phyloP scores from a whole-genome alignment of 2,329 filamentous ascomycete genomes.

The Coccinonectria pachysandricola region DNA sequence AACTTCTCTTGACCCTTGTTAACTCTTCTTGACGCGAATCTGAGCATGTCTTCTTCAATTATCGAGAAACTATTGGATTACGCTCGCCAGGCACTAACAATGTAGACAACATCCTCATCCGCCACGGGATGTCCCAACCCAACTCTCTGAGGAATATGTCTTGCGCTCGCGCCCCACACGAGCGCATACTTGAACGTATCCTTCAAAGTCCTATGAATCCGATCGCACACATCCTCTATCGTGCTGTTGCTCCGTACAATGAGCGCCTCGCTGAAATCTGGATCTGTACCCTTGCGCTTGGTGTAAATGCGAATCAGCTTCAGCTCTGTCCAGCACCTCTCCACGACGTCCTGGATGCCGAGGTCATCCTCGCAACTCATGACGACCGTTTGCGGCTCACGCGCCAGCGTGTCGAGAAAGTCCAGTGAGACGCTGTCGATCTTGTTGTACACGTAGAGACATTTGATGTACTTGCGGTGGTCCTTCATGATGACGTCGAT shows the following conservation, averaged over 20 bases:
- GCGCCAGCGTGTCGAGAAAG: conserved; percentile 82
- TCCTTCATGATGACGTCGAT: conserved; percentile 99
- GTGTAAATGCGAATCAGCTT: conserved; percentile 88
- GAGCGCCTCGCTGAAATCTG: conserved; percentile 80
- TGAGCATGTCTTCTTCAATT: neutral
- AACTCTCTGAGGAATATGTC: conserved; percentile 88
- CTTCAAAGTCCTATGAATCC: conserved; percentile 87
- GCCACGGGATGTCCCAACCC: conserved; percentile 72
- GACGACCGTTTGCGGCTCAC: conserved; percentile 87
- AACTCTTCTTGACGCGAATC: conserved; percentile 2
- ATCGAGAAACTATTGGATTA: conserved; percentile 22
- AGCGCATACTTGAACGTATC: conserved; percentile 98
- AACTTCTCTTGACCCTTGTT: conserved; percentile 4
- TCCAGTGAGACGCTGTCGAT: conserved; percentile 92
- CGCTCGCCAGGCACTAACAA: conserved; percentile 54
- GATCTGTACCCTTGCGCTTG: conserved; percentile 87
- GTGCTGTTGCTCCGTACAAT: conserved; percentile 83
- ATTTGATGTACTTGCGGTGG: conserved; percentile 91
- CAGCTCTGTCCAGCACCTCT: conserved; percentile 90
- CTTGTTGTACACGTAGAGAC: conserved; percentile 99
- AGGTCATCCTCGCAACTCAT: conserved; percentile 97
- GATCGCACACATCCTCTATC: conserved; percentile 95
- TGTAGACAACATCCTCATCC: conserved; percentile 60
- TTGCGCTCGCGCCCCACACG: conserved; percentile 93
- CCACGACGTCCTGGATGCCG: conserved; percentile 86